Conservation (phyloP, 2,329 filamentous ascomycete species). For the Phaeosphaeriaceae sp. region DNA sequence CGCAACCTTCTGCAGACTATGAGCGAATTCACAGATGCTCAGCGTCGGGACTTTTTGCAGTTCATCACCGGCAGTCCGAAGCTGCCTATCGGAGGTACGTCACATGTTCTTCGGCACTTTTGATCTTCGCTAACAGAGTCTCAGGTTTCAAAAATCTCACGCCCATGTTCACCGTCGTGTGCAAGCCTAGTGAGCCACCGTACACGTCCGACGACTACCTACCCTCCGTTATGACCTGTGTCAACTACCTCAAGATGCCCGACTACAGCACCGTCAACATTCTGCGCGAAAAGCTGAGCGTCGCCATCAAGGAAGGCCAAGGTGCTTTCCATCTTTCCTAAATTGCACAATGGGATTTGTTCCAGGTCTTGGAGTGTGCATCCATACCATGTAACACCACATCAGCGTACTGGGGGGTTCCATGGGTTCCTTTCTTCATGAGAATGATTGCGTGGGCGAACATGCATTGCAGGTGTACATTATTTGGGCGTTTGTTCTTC, state of each 20-base stretch:
- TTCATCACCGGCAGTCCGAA: constrained; percentile 98
- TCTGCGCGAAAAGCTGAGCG: constrained; percentile 78
- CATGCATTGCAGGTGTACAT: constrained; percentile 1
- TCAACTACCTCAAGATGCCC: constrained; percentile 97
- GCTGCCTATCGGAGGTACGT: constrained; percentile 93
- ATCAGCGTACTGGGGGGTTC: not conserved
- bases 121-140: constrained; percentile 6
- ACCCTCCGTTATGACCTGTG: constrained; percentile 99
- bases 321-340: constrained; percentile 96
- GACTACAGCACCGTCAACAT: constrained; percentile 84
- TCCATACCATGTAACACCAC: constrained; percentile 3
- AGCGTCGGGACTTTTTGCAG: constrained; percentile 92
- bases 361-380: not conserved
- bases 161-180: constrained; percentile 98
- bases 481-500: not conserved
- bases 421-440: not conserved
- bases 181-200: constrained; percentile 95
- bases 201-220: constrained; percentile 96
- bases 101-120: not conserved
- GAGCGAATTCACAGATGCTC: constrained; percentile 78
- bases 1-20: constrained; percentile 92
- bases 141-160: constrained; percentile 94
- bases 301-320: constrained; percentile 93
- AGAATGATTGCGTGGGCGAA: not conserved
- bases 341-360: not conserved